Evolutionary conservation across 1,284 basidiomycete species (phyloP).

Genomic region (Ceratobasidium sp.): DNA sequence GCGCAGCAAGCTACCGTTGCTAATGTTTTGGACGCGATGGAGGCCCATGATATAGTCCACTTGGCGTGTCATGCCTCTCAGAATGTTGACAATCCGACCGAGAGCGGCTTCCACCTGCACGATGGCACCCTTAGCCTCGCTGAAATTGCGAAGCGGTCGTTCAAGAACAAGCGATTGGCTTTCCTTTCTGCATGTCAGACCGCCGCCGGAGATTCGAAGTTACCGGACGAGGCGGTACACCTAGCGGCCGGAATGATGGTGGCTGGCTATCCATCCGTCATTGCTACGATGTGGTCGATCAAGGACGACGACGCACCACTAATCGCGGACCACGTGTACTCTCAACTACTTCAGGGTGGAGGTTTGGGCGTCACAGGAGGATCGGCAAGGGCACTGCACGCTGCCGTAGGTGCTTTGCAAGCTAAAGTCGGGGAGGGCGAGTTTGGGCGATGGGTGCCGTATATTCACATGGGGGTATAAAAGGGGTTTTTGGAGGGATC

Average conservation of each 20-base stretch:
- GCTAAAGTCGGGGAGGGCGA: background rate
- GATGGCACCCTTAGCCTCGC: background rate
- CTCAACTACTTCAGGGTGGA: conserved; percentile 1
- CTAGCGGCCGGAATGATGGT: conserved; percentile 7
- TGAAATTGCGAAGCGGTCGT: background rate
- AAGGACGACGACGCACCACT: conserved; percentile 21
- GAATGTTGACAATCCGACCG: background rate
- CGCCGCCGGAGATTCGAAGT: background rate
- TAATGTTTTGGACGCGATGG: background rate
- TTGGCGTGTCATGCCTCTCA: conserved; percentile 35
- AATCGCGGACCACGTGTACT: conserved; percentile 1
- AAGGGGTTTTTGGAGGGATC: too few species aligned
- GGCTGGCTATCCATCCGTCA: conserved; percentile 3
- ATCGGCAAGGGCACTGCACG: background rate
- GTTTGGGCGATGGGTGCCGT: background rate
- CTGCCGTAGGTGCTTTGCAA: background rate
- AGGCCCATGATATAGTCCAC: conserved; percentile 9
- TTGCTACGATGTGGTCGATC: conserved; percentile 26
- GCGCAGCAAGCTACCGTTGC: background rate
- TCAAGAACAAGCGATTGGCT: background rate
- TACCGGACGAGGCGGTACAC: conserved; percentile 24
- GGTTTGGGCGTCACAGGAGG: background rate
- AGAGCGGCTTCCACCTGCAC: background rate
- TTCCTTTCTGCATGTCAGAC: conserved; percentile 33
- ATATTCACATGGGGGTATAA: conserved; percentile 1